A percentile compares a stretch with the other conserved stretches of the same genome.
These are phyloP conservation scores for Colletotrichum horii DNA, from an alignment of 2,329 filamentous ascomycete genomes.

Conservation along the genomic window DNA sequence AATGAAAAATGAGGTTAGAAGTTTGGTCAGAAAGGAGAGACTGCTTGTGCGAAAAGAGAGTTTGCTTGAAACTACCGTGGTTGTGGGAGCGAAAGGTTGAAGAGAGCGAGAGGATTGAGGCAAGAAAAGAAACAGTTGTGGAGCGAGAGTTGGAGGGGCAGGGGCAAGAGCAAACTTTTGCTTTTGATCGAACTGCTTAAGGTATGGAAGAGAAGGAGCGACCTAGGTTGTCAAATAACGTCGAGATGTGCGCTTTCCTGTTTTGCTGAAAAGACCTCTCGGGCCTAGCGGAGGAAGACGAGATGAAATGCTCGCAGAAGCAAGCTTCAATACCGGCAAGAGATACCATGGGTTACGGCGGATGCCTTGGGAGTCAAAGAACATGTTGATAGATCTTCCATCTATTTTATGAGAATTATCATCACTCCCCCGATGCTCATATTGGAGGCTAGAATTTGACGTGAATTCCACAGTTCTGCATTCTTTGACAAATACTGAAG, in stretches of 20 bases:
- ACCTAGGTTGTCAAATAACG: neutral
- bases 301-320: neutral
- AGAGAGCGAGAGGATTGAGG: neutral
- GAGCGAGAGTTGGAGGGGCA: rapidly evolving
- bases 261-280: neutral
- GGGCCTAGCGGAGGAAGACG: neutral
- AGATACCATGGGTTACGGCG: rapidly evolving
- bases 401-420: neutral
- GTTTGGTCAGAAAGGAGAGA: neutral
- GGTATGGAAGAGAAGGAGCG: neutral
- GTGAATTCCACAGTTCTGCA: neutral
- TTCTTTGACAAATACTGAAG: neutral
- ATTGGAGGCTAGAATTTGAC: rapidly evolving
- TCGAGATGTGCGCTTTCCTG: neutral
- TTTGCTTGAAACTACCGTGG: rapidly evolving
- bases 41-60: rapidly evolving
- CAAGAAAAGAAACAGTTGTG: neutral
- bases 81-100: rapidly evolving
- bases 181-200: neutral
- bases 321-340: neutral
- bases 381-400: neutral
- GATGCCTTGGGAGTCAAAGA: neutral
- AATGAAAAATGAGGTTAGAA: neutral
- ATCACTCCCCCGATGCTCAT: neutral
- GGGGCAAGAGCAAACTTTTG: neutral